phyloP scores from a whole-genome alignment of 2,329 filamentous ascomycete species.

The Sphaerostilbella broomeana region DNA sequence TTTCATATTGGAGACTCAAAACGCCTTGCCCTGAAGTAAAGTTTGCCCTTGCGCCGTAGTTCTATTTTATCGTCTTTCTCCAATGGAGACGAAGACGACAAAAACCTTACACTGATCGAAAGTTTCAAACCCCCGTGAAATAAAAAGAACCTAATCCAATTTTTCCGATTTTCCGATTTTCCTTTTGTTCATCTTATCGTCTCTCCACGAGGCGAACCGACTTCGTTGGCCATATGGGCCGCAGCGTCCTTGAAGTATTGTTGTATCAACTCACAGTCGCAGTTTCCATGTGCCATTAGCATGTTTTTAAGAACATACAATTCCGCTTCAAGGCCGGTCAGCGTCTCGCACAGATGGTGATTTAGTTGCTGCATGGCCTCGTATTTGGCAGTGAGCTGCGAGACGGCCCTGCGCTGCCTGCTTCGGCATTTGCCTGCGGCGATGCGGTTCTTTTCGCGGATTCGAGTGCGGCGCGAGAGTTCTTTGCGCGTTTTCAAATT shows the following conservation, averaged over 20 bases:
- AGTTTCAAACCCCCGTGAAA: too few species aligned
- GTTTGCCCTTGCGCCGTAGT: too few species aligned
- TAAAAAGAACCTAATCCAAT: too few species aligned
- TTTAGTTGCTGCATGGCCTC: neutral
- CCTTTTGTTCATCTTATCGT: too few species aligned
- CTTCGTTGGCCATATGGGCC: neutral
- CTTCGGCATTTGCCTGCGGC: conserved; percentile 3
- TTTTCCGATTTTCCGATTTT: too few species aligned
- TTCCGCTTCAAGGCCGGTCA: conserved; percentile 1
- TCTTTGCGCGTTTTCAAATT: neutral
- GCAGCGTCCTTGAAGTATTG: conserved; percentile 4
- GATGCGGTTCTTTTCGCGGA: conserved; percentile 8
- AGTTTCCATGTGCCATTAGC: conserved; percentile 6
- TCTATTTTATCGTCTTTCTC: too few species aligned
- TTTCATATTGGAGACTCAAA: too few species aligned
- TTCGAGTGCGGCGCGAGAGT: neutral
- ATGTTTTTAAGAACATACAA: conserved; percentile 5
- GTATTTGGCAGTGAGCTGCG: neutral
- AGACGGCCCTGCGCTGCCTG: conserved; percentile 4
- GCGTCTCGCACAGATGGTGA: neutral
- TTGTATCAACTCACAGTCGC: conserved; percentile 5
- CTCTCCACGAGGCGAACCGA: neutral
- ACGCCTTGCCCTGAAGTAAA: too few species aligned
- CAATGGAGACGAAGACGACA: too few species aligned
- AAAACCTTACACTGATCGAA: too few species aligned